Base-by-base conservation (phyloP, 108 stramenopile genomes). In the Cyclotella kingstonii region DNA sequence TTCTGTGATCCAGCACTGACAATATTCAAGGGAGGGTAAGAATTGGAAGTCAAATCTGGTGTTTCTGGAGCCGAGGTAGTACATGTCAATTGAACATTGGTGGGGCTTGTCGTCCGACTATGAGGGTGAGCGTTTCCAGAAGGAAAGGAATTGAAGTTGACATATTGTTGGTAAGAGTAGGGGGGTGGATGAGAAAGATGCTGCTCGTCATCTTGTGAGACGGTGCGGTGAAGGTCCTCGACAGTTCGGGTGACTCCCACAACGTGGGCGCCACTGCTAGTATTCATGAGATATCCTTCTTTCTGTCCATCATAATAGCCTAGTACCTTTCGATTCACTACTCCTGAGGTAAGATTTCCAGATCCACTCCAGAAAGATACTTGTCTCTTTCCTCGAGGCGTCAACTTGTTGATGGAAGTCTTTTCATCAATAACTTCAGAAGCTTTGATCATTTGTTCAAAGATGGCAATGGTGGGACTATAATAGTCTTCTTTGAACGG, bases 381-480 rank as follows among this genome's bases (percentile, higher is more conserved):
- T 2, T 23, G 14, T 23, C 34, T 29, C 27, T 39, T 48, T 34
- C 35, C 59, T 9, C 64, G 30, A 1, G 58, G 64, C 19, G 64
- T 66, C 6, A 74, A 31, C 39, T 66, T 66, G 44, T 4, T 18
- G 33, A 35, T 22, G 14, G 17, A 36, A 21, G 6, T 43, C 25
- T 44, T 33, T 47, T 61, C 56, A 5, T 54, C 73, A 11, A 50
- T 36, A 9, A 64, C 73, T 6, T 74, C 64, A 3, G 73, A 74
- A 0, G 73, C 73, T 36, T 74, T 58, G 21, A 74, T 54, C 73
- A 74, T 74, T 59, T 74, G 73, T 11, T 74, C 73, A 39, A 74
- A 74, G 51, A 74, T 74, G 53, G 73, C 73, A 15, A 74, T 59
- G 46, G 73, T 74, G 26, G 73, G 73, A 1, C 57, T 60, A 11